Evolutionary conservation across 2,329 filamentous ascomycete genomes (phyloP), one percentile per base, ranked within the genome.

Genomic region (Colletotrichum chrysophilum): DNA sequence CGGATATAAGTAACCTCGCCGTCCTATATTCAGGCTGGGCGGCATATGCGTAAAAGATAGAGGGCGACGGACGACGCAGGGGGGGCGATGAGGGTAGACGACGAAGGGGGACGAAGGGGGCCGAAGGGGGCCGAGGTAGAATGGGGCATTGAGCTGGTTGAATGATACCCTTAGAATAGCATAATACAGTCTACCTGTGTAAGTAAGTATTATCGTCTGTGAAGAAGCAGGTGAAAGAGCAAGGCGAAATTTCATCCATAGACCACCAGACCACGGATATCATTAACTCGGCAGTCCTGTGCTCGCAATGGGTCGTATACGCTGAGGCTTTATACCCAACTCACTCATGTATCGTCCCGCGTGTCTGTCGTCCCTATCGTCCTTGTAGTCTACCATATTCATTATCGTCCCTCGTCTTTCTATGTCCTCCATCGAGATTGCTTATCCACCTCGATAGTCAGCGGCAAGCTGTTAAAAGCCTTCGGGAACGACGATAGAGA

Each of bases 1-100:
- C 94, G 3, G 97, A 99, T 84, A 96, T 98, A 86, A 91, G 91
- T 79, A 98, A 99, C 82, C 84, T 99, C 81, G 96, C 97, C 4
- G 93, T 98, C 56, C 86, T 99, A 80, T 99, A 96, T 87, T 94
- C 93, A 80, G 87, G 88, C 60, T 56, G 62, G 61, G 61, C 70
- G 13, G 48, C 85, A n/a, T 60, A 43, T 38, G 32, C 48, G 16
- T 55, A 60, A 55, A 26, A 74, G 21, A 58, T 21, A 28, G 7
- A 58, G 55, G 21, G 2, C 55, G 21, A 24, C 21, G 21, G 21
- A 24, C 21, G 21, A 24, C 21, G 21, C 21, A 24, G 21, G 21
- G 21, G 21, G 21, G 21, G 21, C 21, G 21, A 24, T 24, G 21
- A 24, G 21, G 21, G 21, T 24, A 24, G 21, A 48, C 43, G 43